phyloP scores from a whole-genome alignment of 257 asterid genomes.

The Perilla frutescens region DNA sequence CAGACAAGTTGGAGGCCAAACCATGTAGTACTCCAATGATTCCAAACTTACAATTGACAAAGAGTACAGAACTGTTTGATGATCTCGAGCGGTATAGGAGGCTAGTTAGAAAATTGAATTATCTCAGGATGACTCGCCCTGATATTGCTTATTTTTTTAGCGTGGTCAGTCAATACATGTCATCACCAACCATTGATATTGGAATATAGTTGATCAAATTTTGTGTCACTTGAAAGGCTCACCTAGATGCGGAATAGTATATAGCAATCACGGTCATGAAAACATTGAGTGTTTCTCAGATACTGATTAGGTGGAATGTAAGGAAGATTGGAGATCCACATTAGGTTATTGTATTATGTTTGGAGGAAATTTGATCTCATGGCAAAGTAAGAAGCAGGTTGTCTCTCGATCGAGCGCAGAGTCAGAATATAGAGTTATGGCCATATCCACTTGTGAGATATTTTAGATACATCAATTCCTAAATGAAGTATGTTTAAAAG shows the following conservation, averaged over 20 bases:
- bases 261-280: neutral
- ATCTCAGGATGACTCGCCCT: no score
- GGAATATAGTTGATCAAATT: no score
- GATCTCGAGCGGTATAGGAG: neutral
- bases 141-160: no score
- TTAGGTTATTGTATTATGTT: no score
- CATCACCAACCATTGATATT: no score
- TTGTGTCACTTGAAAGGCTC: no score
- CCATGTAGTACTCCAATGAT: slow-evolving; percentile 5
- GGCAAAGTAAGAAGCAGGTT: neutral
- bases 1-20: neutral
- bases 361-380: no score
- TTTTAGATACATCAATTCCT: neutral
- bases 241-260: neutral
- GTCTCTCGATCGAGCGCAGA: neutral
- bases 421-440: neutral
- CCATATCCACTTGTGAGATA: neutral
- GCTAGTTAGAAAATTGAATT: neutral
- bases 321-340: neutral
- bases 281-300: neutral
- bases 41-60: slow-evolving; percentile 14
- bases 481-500: neutral
- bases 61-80: neutral
- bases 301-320: neutral
- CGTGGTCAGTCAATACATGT: no score